Percentiles rank a stretch among this genome's conserved stretches.
Conservation (phyloP, 345 rosid genomes). For the Camelina laxa region DNA sequence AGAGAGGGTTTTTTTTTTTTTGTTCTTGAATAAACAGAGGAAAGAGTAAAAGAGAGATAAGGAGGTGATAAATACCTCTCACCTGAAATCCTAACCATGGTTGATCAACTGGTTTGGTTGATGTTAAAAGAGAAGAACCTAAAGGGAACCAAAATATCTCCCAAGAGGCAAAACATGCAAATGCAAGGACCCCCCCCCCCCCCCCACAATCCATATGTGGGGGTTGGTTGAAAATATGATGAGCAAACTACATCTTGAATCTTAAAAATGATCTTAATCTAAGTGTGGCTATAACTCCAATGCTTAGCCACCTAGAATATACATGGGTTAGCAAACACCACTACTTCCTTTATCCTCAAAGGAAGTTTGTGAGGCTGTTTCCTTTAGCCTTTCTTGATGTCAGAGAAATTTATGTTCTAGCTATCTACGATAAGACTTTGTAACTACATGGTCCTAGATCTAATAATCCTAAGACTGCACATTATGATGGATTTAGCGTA, state of each 20-base stretch:
- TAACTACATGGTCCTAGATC: slow-evolving; percentile 65
- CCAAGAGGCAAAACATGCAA: slow-evolving; percentile 65
- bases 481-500: slow-evolving; percentile 47
- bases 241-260: slow-evolving; percentile 37
- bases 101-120: slow-evolving; percentile 55
- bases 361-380: slow-evolving; percentile 46
- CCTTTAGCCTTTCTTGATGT: slow-evolving; percentile 26
- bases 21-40: slow-evolving; percentile 35
- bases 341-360: slow-evolving; percentile 54
- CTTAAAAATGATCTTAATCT: slow-evolving; percentile 46
- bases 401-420: slow-evolving; percentile 37
- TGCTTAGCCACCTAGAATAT: slow-evolving; percentile 64
- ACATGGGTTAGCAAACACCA: slow-evolving; percentile 44
- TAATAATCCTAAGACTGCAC: slow-evolving; percentile 66
- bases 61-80: slow-evolving; percentile 45
- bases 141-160: slow-evolving; percentile 87
- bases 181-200: slow-evolving; percentile 52
- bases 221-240: slow-evolving; percentile 53
- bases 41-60: slow-evolving; percentile 41
- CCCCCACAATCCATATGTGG: slow-evolving; percentile 78
- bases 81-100: slow-evolving; percentile 97
- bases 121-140: slow-evolving; percentile 62
- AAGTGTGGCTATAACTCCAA: slow-evolving; percentile 65
- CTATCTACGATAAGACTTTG: slow-evolving; percentile 39
- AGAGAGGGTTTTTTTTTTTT: neutral